A percentile compares a stretch with the other conserved stretches of the same genome.
Evolutionary conservation across 441 rosid genomes (phyloP).

Genomic region (Adansonia rubrostipa): DNA sequence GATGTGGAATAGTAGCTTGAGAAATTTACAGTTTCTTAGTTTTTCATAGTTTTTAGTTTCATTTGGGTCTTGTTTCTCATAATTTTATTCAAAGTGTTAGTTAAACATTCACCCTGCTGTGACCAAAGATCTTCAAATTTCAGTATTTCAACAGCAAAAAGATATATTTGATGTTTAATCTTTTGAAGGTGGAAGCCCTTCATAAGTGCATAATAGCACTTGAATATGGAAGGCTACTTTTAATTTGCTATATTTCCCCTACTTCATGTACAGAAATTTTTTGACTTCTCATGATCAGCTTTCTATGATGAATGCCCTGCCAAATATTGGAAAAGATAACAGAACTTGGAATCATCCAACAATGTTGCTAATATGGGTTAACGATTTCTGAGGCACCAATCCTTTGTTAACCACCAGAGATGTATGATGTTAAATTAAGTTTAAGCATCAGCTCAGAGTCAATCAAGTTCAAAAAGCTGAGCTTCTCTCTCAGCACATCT

Average conservation of each 20-base stretch:
- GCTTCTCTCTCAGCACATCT: slow-evolving; percentile 86
- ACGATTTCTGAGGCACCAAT: slow-evolving; percentile 13
- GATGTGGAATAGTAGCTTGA: slow-evolving; percentile 21
- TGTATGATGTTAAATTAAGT: not conserved
- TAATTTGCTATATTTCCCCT: too few relatives aligned
- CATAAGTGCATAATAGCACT: too few relatives aligned
- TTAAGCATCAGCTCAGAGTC: slow-evolving; percentile 25
- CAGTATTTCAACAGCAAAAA: not conserved
- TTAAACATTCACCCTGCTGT: not conserved
- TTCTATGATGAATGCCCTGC: too few relatives aligned
- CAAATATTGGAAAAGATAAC: not conserved
- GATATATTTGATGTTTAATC: too few relatives aligned
- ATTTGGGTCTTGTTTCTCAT: not conserved
- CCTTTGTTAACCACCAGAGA: slow-evolving; percentile 6
- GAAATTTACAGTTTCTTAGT: slow-evolving; percentile 4
- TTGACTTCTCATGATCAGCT: too few relatives aligned
- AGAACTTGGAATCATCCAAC: slow-evolving; percentile 1
- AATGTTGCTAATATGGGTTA: not conserved
- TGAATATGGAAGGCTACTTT: too few relatives aligned
- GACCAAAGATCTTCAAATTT: not conserved
- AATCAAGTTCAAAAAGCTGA: slow-evolving; percentile 76
- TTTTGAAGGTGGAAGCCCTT: too few relatives aligned
- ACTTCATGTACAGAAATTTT: too few relatives aligned
- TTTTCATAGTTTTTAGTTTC: not conserved
- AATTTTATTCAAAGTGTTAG: not conserved